Conservation (phyloP, 495 filamentous ascomycete genomes). For the Sordaria brevicollis region DNA sequence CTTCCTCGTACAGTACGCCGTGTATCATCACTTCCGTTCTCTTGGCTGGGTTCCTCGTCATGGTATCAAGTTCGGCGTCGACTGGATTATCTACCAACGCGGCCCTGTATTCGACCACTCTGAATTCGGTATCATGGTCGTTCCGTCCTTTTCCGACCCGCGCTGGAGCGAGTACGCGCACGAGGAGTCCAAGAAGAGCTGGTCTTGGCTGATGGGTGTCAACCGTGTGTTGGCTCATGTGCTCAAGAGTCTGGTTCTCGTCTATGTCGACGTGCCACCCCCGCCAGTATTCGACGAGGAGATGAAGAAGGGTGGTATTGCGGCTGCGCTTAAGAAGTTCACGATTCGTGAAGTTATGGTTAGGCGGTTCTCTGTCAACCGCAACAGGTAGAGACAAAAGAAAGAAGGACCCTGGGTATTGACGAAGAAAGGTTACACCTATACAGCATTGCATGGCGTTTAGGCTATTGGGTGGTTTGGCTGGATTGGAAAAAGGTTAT, state of each 20-base stretch:
- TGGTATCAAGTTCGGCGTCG: constrained; percentile 89
- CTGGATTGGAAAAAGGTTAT: not conserved
- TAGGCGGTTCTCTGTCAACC: constrained; percentile 74
- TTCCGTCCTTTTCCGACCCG: constrained; percentile 69
- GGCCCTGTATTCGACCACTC: constrained; percentile 91
- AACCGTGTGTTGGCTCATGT: constrained; percentile 88
- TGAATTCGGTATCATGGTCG: constrained; percentile 75
- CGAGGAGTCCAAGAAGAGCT: constrained; percentile 43
- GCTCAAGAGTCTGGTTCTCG: constrained; percentile 74
- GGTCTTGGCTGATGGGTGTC: constrained; percentile 89
- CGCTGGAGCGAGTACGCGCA: constrained; percentile 54
- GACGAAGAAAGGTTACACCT: not conserved
- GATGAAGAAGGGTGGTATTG: constrained; percentile 42
- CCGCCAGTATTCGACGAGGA: constrained; percentile 39
- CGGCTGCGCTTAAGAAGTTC: constrained; percentile 56
- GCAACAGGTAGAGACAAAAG: constrained; percentile 36
- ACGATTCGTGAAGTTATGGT: constrained; percentile 73
- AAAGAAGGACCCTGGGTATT: not conserved
- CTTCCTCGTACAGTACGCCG: constrained; percentile 76
- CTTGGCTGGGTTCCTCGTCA: constrained; percentile 92
- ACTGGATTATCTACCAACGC: constrained; percentile 90
- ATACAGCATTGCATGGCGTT: not conserved
- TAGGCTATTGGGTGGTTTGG: not conserved
- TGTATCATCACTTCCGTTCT: constrained; percentile 94
- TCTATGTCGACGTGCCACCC: constrained; percentile 84